These are phyloP conservation scores for Gorgonomyces haynaldii DNA, from an alignment of 192 early-diverging fungal species.

Conservation along the genomic window DNA sequence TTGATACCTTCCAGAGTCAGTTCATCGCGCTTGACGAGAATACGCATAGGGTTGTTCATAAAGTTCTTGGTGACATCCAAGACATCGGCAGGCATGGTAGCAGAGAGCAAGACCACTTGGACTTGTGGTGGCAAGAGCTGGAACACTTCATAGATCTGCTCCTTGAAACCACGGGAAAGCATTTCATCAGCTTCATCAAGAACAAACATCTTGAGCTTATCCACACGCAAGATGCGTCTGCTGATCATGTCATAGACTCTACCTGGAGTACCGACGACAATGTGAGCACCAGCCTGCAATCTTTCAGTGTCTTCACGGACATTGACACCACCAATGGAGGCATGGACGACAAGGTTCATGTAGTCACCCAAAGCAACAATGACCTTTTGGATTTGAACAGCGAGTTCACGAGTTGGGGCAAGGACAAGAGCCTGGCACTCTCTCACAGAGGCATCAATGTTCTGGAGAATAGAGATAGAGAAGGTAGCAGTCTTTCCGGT, in stretches of 20 bases:
- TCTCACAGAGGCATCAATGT: conserved; percentile 62
- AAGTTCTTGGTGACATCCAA: conserved; percentile 93
- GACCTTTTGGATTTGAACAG: conserved; percentile 96
- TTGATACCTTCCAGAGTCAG: conserved; percentile 88
- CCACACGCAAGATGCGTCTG: conserved; percentile 71
- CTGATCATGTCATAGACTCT: conserved; percentile 99
- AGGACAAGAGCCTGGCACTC: conserved; percentile 93
- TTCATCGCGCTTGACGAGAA: conserved; percentile 97
- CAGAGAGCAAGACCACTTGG: conserved; percentile 94
- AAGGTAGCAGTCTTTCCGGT: conserved; percentile 99
- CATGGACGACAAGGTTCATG: conserved; percentile 88
- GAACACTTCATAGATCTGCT: conserved; percentile 97
- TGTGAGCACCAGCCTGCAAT: conserved; percentile 72
- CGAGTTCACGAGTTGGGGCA: conserved; percentile 95
- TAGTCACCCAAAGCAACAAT: conserved; percentile 88
- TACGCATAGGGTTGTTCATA: conserved; percentile 97
- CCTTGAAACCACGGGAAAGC: conserved; percentile 97
- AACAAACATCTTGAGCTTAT: conserved; percentile 91
- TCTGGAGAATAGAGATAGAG: conserved; percentile 97
- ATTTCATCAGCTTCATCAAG: conserved; percentile 99
- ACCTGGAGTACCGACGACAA: conserved; percentile 97
- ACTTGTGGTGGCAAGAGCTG: conserved; percentile 74
- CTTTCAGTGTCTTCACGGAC: conserved; percentile 80
- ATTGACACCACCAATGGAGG: conserved; percentile 95
- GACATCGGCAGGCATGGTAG: conserved; percentile 93